Evolutionary conservation across 164 flowering plant genomes (phyloP), one percentile per base, ranked within the genome.

Genomic region (Tetracentron sinense): DNA sequence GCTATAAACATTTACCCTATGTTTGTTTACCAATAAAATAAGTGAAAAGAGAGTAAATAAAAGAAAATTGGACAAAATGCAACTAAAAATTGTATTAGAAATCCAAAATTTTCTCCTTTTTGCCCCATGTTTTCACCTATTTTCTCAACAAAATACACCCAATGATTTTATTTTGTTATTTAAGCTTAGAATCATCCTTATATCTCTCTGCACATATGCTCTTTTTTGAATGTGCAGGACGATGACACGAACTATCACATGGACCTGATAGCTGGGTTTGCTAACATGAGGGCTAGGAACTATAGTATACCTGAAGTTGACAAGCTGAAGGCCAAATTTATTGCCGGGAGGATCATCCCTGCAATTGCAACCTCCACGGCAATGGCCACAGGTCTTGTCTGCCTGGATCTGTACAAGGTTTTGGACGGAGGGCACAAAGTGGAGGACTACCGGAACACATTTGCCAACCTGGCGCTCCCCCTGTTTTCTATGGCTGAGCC

Each of bases 201-300:
- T 25, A 33, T 20, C 23, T 38, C 4, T 20, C 20, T 8, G 8
- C 8, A 15, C 8, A 17, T 69, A 11, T 22, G 46, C 26, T 0
- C 26, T 46, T 46, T 29, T 27, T 11, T 64, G 33, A 28, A 55
- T 29, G 44, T 78, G 70, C 85, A 90, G 97, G 97, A 90, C 67
- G 96, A 90, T 74, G 97, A 90, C 64, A 83, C 86, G 16, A 90
- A 90, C 64, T 86, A 79, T 69, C 96, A 90, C 60, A 86, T 88
- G 88, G 97, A 90, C 58, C 28, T 83, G 61, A 90, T 88, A 42
- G 88, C 93, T 56, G 97, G 87, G 28, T 82, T 88, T 54, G 97
- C 97, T 15, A 90, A 90, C 77, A 86, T 90, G 97, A 83, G 92
- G 52, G 95, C 97, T 0, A 85, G 97, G 68, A 90, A 88, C 72